These are phyloP conservation scores for Phialophora expanda DNA, from an alignment of 2,329 filamentous ascomycete species.

Conservation along the genomic window DNA sequence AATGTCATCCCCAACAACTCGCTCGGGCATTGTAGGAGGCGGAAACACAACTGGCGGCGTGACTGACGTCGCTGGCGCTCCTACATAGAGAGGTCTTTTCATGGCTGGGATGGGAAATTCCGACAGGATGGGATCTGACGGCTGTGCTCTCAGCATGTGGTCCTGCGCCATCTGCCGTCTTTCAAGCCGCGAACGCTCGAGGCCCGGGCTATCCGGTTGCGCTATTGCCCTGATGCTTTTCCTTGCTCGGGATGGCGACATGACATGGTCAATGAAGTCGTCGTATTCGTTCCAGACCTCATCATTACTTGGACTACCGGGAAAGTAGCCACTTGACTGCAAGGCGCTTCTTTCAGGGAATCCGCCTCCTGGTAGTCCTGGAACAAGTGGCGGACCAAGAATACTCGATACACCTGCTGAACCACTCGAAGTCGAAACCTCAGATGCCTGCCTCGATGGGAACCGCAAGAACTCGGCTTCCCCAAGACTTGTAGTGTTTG, in stretches of 20 bases:
- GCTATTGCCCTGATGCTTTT: slow-evolving; percentile 51
- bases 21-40: slow-evolving; percentile 22
- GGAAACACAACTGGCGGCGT: slow-evolving; percentile 27
- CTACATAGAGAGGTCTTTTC: slow-evolving; percentile 41
- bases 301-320: slow-evolving; percentile 54
- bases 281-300: slow-evolving; percentile 96
- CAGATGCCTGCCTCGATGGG: slow-evolving; percentile 73
- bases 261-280: slow-evolving; percentile 77
- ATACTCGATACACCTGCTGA: slow-evolving; percentile 65
- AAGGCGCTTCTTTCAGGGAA: slow-evolving; percentile 1
- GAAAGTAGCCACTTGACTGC: slow-evolving; percentile 2
- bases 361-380: slow-evolving; percentile 1
- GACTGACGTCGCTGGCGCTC: slow-evolving; percentile 36
- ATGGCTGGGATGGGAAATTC: slow-evolving; percentile 39
- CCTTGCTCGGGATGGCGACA: slow-evolving; percentile 51
- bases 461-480: slow-evolving; percentile 73
- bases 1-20: slow-evolving; percentile 34
- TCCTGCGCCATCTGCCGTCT: slow-evolving; percentile 24
- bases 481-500: slow-evolving; percentile 43
- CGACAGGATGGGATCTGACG: slow-evolving; percentile 38
- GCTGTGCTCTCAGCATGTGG: slow-evolving; percentile 30
- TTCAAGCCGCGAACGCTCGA: slow-evolving; percentile 15
- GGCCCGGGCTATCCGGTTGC: slow-evolving; percentile 64
- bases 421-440: slow-evolving; percentile 68
- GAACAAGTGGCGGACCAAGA: slow-evolving; percentile 31